These are phyloP conservation scores for Rosa multiflora DNA, from an alignment of 306 rosid species.

Conservation along the genomic window DNA sequence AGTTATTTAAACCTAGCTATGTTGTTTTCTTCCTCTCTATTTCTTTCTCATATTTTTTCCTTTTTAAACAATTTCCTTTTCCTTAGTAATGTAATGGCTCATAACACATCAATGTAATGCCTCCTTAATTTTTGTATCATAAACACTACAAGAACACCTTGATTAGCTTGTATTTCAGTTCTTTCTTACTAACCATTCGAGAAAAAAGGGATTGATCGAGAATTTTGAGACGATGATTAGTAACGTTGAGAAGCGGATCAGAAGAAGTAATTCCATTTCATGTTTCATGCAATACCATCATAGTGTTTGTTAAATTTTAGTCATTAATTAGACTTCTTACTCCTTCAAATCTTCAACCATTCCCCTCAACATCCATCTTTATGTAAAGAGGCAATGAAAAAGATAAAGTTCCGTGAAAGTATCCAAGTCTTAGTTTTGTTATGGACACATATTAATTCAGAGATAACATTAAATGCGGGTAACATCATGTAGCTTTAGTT, in stretches of 20 bases:
- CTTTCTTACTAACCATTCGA: background rate
- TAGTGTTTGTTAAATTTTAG: background rate
- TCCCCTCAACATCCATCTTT: background rate
- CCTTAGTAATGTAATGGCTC: conserved; percentile 9
- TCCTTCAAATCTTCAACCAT: background rate
- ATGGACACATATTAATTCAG: background rate
- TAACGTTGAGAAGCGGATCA: background rate
- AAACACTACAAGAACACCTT: background rate
- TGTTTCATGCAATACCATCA: background rate
- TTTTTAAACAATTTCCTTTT: background rate
- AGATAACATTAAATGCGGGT: background rate
- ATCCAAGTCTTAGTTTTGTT: background rate
- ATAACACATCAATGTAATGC: background rate
- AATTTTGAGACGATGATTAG: background rate
- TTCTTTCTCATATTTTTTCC: background rate
- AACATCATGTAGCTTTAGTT: background rate
- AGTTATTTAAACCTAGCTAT: background rate
- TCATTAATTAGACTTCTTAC: background rate
- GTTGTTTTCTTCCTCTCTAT: background rate
- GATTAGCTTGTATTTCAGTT: background rate
- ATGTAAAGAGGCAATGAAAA: background rate
- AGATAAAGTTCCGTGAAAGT: background rate
- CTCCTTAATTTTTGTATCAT: background rate
- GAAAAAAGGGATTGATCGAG: background rate
- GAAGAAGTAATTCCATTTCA: background rate